Base-by-base conservation (phyloP, 208 protist species). In the Leishmania amazonensis region DNA sequence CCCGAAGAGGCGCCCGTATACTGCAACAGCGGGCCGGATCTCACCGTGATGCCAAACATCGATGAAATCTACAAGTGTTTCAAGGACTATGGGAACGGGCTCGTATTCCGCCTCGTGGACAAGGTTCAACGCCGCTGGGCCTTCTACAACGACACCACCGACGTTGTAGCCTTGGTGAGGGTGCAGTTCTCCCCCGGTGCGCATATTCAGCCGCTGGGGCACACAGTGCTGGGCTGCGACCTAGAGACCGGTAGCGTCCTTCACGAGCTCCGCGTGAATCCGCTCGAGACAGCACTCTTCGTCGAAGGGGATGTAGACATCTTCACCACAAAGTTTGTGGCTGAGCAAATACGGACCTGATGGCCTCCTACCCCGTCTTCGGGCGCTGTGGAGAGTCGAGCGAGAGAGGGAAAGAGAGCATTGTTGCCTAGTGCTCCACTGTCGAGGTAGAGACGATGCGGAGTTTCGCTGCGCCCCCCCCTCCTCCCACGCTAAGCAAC, bases 111-210 rank as follows among this genome's bases (percentile, higher is more conserved):
- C 60, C 76, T 96, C n/a, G 92, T 95, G 49, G 83, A 92, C 80
- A 74, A 75, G 68, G 17, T 1, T 11, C 47, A 83, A 40, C 68
- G 81, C 45, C 80, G 74, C 51, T 96, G 93, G 93, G 89, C 83
- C 40, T 97, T 94, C 77, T 97, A 95, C 85, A 97, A 97, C 81
- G 93, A 95, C 75, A 97, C 93, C 11, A 68, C 58, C 1, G 85
- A 93, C 49, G 76, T 89, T 38, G 77, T 89, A n/a, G 90, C 91
- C 65, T 67, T 85, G 42, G 85, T 94, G 54, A 64, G 73, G 62
- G 90, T 95, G 13, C 58, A 76, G 64, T 94, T 95, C 76, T 76
- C 83, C 3, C 40, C 88, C 5, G 79, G 75, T 15, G 80, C 85
- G 2, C 42, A 65, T 4, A 89, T 95, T 28, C 9, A 80, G 78